Evolutionary conservation across 2,329 filamentous ascomycete species (phyloP).

Genomic region (Neophaeococcomyces aloes): DNA sequence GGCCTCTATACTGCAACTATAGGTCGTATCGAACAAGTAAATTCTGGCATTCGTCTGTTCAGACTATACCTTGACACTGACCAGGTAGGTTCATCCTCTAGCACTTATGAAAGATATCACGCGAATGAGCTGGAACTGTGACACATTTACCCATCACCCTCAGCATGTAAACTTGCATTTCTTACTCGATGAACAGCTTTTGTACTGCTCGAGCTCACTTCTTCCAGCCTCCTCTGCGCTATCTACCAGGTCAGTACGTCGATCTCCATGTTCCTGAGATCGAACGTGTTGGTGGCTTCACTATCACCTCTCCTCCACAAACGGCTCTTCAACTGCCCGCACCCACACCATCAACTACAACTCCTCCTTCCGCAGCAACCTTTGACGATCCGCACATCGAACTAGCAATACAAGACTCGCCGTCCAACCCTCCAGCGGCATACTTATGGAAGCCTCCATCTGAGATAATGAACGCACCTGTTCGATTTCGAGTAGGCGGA

Average conservation of each 20-base stretch:
- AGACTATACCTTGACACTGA: slow-evolving; percentile 48
- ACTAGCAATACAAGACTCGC: slow-evolving; percentile 64
- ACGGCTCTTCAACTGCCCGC: slow-evolving; percentile 25
- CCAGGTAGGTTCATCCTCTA: slow-evolving; percentile 22
- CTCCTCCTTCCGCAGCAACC: slow-evolving; percentile 19
- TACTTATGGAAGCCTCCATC: slow-evolving; percentile 58
- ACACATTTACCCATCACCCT: too few species aligned
- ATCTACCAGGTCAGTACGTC: slow-evolving; percentile 78
- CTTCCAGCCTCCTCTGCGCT: slow-evolving; percentile 40
- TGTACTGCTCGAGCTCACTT: slow-evolving; percentile 37
- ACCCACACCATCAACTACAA: slow-evolving; percentile 14
- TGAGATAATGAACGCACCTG: slow-evolving; percentile 45
- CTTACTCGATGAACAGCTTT: too few species aligned
- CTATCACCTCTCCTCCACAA: slow-evolving; percentile 63
- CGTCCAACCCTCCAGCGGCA: slow-evolving; percentile 59
- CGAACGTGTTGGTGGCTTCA: slow-evolving; percentile 70
- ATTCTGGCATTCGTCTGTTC: slow-evolving; percentile 57
- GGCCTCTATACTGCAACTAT: slow-evolving; percentile 55
- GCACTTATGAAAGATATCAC: too few species aligned
- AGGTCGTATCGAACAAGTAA: slow-evolving; percentile 52
- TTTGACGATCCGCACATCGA: slow-evolving; percentile 50
- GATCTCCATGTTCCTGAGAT: slow-evolving; percentile 66
- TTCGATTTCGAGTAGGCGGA: slow-evolving; percentile 66
- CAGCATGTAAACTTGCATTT: too few species aligned
- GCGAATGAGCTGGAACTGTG: too few species aligned